Base-by-base conservation (phyloP, 2,329 filamentous ascomycete genomes). In the Trichophyton mentagrophytes region DNA sequence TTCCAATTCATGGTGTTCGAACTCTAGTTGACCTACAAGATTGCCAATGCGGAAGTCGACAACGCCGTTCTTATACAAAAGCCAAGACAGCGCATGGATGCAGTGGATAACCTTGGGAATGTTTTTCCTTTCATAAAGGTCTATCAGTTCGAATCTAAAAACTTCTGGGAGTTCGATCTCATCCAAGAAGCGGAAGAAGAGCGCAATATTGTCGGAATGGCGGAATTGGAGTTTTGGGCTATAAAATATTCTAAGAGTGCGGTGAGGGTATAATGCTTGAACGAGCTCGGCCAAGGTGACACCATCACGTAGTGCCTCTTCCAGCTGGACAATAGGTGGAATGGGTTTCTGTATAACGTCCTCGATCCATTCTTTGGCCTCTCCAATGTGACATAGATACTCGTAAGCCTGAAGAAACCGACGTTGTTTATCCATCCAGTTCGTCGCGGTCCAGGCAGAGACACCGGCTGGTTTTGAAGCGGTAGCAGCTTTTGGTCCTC, bases 31-130 rank as follows among this genome's bases (percentile, higher is more conserved):
- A 38, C 93, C 93, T 61, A 99, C 90, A 49, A 99, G 80, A 69
- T 99, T 99, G 15, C 92, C 93, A 69, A 99, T 99, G 7, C 91
- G 86, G 73, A 99, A 97, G 69, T 91, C 87, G 44, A 97, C 88
- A 64, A 97, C 90, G 1, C 93, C 92, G 72, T 96, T 93, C 57
- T 93, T 87, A 74, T 89, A 96, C 9, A 99, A 80, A n/a, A 99
- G 80, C 90, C 92, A 99, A 71, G 92, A 97, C 17, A 99, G 79
- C 0, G 93, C 93, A 69, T 99, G 93, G 59, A 99, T 93, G 71
- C 93, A 99, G 76, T 99, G 95, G 64, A 99, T 99, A 71, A 97
- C 95, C 73, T 97, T 99, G 3, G 93, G 93, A 1, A 97, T 95
- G 69, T 99, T 99, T 76, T 99, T 99, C 79, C 97, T 99, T 75